Base-by-base conservation (phyloP, 805 yeast species). In the Nakazawaea ernobii region DNA sequence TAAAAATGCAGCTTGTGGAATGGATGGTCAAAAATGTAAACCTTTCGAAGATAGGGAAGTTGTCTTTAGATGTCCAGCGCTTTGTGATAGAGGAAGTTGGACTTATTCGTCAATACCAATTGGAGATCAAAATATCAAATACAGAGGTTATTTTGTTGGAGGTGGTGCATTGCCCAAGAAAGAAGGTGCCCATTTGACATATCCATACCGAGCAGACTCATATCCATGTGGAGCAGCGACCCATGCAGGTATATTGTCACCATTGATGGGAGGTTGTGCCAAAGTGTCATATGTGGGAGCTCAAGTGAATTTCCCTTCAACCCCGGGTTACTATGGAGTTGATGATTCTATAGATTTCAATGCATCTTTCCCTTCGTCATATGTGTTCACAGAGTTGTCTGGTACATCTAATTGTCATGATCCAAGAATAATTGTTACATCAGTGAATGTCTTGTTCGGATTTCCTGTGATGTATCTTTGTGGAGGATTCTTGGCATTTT, bases 171-270 rank as follows among this genome's bases (percentile, higher is more conserved):
- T 14, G 14, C 32, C 37, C 15, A 8, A 36, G n/a, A 35, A 17
- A 51, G 49, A 51, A 2, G 56, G 45, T 10, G 49, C 50, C 5
- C 51, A 46, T 1, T 50, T 82, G 8, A 68, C 87, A 0, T 55
- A 66, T 26, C 90, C 91, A 0, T 91, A 89, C 59, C 71, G 98
- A 53, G 91, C 88, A 0, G 98, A 91, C 65, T 87, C 96, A 1
- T 90, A 72, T 56, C 83, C 92, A 0, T 91, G 98, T 61, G 92
- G 90, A 0, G 85, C 97, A 2, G 97, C 94, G 0, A 78, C 86
- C 4, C 97, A 91, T 63, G 81, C 91, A 2, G 97, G 97, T 1
- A 62, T 82, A 0, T 67, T 90, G 0, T 83, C 94, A 0, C 83
- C 92, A 11, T 58, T 72, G 27, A 68, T 67, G 49, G 98, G 98